Evolutionary conservation across 305 asterid genomes (phyloP).

Genomic region (Petunia hybrid): DNA sequence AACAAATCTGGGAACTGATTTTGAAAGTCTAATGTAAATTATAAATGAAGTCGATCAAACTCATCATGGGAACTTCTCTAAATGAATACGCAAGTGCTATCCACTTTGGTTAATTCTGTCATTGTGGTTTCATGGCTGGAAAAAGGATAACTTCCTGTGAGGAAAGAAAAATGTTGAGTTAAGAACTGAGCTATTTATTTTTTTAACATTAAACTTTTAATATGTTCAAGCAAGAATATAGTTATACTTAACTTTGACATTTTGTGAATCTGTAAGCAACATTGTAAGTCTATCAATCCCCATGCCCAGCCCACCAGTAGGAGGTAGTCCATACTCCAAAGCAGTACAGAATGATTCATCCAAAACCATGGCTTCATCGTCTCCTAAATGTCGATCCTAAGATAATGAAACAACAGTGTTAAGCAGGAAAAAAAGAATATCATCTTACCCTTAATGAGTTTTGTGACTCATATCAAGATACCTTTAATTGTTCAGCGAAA

Average conservation of each 20-base stretch:
- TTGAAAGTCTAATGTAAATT: not conserved
- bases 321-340: constrained; percentile 93
- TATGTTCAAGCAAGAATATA: not conserved
- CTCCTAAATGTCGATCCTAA: constrained; percentile 92
- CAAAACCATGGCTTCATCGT: constrained; percentile 92
- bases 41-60: not conserved
- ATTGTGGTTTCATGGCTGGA: constrained; percentile 84
- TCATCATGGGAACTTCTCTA: not conserved
- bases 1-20: not conserved
- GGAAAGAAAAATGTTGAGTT: not conserved
- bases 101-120: not conserved
- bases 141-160: constrained; percentile 77
- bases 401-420: not conserved
- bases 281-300: constrained; percentile 84
- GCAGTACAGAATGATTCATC: constrained; percentile 87
- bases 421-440: not conserved
- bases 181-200: not conserved
- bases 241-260: constrained; percentile 66
- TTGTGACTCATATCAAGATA: constrained; percentile 36
- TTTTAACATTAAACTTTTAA: not conserved
- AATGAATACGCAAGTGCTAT: not conserved
- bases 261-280: constrained; percentile 92
- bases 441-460: not conserved
- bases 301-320: constrained; percentile 95
- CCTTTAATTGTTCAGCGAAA: constrained; percentile 93